Evolutionary conservation across 2,329 filamentous ascomycete genomes (phyloP).

Genomic region (Karstenula rhodostoma): DNA sequence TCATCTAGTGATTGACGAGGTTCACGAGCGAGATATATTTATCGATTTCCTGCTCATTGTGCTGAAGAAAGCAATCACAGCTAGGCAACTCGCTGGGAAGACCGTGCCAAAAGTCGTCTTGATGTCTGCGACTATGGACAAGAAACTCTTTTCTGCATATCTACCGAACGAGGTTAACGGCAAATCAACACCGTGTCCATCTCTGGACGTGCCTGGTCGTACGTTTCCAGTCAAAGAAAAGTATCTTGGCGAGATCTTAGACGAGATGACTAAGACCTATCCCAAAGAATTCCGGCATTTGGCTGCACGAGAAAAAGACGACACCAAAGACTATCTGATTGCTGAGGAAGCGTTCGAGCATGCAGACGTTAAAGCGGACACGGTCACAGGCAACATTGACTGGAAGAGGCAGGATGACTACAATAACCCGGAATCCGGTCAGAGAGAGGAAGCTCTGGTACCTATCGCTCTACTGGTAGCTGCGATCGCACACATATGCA

Average conservation of each 20-base stretch:
- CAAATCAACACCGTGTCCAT: constrained; percentile 10
- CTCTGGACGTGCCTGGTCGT: constrained; percentile 15
- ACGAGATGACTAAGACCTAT: neutral
- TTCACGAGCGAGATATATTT: constrained; percentile 14
- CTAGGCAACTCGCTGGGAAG: constrained; percentile 9
- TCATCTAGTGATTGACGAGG: constrained; percentile 15
- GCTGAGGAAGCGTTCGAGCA: neutral
- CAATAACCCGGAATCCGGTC: neutral
- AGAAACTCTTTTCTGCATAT: constrained; percentile 15
- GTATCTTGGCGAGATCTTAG: constrained; percentile 11
- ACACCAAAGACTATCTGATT: neutral
- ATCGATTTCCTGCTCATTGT: constrained; percentile 17
- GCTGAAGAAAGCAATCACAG: constrained; percentile 8
- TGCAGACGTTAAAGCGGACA: neutral
- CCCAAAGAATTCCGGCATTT: neutral
- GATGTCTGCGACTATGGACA: constrained; percentile 18
- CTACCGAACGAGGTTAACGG: constrained; percentile 6
- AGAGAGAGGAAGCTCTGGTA: constrained; percentile 6
- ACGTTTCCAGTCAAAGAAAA: constrained; percentile 13
- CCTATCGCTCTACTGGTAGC: constrained; percentile 13
- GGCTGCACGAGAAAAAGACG: neutral
- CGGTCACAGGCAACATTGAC: neutral
- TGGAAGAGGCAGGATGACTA: neutral
- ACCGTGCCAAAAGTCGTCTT: constrained; percentile 12
- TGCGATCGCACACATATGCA: constrained; percentile 14